Evolutionary conservation across 441 rosid species (phyloP).

Genomic region (Capsella rubella): DNA sequence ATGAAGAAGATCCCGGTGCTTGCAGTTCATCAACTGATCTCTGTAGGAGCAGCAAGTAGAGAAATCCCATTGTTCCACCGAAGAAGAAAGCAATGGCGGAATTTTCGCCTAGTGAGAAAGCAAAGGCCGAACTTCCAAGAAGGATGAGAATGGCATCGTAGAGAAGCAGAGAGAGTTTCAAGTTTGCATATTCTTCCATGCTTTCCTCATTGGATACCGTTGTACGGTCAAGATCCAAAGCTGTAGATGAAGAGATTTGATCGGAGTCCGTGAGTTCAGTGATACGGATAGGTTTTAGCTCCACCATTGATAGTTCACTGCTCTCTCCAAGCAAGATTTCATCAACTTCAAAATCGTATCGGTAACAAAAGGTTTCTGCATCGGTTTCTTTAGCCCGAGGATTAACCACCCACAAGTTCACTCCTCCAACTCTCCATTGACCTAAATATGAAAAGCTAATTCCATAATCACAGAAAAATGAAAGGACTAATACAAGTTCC

Average conservation of each 20-base stretch:
- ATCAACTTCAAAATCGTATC: constrained; percentile 69
- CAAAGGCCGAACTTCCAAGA: constrained; percentile 53
- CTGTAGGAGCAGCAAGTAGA: constrained; percentile 72
- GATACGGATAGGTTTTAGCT: constrained; percentile 59
- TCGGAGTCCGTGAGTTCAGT: constrained; percentile 54
- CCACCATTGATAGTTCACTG: constrained; percentile 66
- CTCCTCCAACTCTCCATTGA: constrained; percentile 83
- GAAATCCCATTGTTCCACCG: constrained; percentile 76
- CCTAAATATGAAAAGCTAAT: constrained; percentile 55
- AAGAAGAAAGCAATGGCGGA: constrained; percentile 69
- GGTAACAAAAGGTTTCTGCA: constrained; percentile 41
- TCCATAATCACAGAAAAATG: not conserved
- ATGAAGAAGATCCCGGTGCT: constrained; percentile 47
- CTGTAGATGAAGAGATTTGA: constrained; percentile 40
- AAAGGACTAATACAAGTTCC: not conserved
- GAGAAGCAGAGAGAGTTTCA: constrained; percentile 76
- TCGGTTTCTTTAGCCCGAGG: constrained; percentile 37
- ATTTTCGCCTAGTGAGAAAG: constrained; percentile 53
- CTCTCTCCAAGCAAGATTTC: constrained; percentile 79
- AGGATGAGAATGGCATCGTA: constrained; percentile 69
- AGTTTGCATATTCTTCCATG: constrained; percentile 82
- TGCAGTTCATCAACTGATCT: constrained; percentile 75
- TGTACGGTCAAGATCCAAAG: constrained; percentile 19
- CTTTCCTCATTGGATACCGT: constrained; percentile 64
- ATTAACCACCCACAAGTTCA: constrained; percentile 54